Evolutionary conservation across 371 early-diverging fungal genomes (phyloP).

Genomic region (Batrachochytrium dendrobatidis): DNA sequence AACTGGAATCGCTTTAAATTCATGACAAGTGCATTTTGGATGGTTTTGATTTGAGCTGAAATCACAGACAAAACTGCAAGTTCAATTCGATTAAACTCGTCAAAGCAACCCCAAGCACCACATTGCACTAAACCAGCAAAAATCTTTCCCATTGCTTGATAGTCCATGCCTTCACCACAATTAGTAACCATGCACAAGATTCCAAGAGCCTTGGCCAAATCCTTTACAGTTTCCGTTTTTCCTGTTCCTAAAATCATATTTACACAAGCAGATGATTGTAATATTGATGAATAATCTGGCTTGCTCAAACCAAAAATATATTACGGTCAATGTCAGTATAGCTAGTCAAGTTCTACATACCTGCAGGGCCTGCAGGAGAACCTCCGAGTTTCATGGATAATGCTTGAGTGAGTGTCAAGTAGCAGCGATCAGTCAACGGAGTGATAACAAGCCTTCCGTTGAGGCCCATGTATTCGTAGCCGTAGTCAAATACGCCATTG

Average conservation of each 20-base stretch:
- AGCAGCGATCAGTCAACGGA: constrained; percentile 50
- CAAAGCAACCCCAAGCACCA: constrained; percentile 60
- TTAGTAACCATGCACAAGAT: constrained; percentile 55
- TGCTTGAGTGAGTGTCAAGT: constrained; percentile 49
- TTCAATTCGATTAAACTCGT: constrained; percentile 60
- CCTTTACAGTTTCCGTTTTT: constrained; percentile 62
- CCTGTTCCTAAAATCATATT: constrained; percentile 37
- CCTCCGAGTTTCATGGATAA: constrained; percentile 51
- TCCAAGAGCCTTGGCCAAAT: constrained; percentile 51
- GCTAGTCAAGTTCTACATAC: constrained; percentile 7
- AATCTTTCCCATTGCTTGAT: constrained; percentile 52
- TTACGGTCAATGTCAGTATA: not conserved
- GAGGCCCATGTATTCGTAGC: constrained; percentile 56
- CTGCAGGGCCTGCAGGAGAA: constrained; percentile 50
- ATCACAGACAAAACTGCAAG: constrained; percentile 51
- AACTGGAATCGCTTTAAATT: constrained; percentile 49
- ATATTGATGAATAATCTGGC: not conserved
- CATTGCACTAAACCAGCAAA: constrained; percentile 51
- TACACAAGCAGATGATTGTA: constrained; percentile 3
- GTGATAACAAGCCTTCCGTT: constrained; percentile 52
- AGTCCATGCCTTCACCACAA: constrained; percentile 58
- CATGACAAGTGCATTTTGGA: constrained; percentile 50
- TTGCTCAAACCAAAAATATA: not conserved
- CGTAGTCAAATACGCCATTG: constrained; percentile 55
- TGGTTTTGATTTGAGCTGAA: constrained; percentile 52